Conservation (phyloP, 2,329 filamentous ascomycete genomes). For the Aspergillus aculeatus region DNA sequence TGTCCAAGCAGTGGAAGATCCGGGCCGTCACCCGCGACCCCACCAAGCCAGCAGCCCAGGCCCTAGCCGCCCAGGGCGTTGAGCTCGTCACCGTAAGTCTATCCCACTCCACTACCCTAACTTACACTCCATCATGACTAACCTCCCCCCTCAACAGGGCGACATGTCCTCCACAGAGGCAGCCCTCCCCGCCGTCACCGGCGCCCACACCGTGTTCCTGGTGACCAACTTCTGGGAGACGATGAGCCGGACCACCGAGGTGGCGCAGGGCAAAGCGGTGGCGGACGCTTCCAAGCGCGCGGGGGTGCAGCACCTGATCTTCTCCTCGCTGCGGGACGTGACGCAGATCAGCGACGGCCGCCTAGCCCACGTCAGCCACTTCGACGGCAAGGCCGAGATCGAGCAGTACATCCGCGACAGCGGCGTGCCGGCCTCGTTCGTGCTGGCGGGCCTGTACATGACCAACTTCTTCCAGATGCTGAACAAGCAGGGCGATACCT, state of each 20-base stretch:
- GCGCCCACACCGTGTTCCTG: constrained; percentile 51
- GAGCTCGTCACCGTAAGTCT: constrained; percentile 34
- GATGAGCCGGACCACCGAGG: constrained; percentile 22
- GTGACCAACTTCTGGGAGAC: constrained; percentile 47
- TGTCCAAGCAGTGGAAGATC: constrained; percentile 50
- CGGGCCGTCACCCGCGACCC: constrained; percentile 53
- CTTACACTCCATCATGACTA: background rate
- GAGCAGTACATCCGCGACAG: constrained; percentile 39
- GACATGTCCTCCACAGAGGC: constrained; percentile 43
- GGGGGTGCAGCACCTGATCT: constrained; percentile 43
- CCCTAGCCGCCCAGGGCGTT: constrained; percentile 30
- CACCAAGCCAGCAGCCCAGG: constrained; percentile 29
- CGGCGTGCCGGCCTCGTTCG: constrained; percentile 41
- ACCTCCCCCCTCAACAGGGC: constrained; percentile 26
- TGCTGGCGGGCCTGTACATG: constrained; percentile 47
- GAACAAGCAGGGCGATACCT: constrained; percentile 28
- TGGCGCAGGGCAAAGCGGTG: constrained; percentile 38
- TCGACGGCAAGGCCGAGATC: constrained; percentile 44
- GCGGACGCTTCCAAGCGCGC: constrained; percentile 39
- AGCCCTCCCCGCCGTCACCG: constrained; percentile 42
- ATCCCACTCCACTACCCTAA: background rate
- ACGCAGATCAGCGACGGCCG: constrained; percentile 35
- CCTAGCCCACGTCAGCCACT: constrained; percentile 36
- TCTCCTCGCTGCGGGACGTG: constrained; percentile 38
- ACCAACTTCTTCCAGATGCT: constrained; percentile 37